Percentiles rank a stretch among this genome's conserved stretches.
Evolutionary conservation across 2,329 filamentous ascomycete species (phyloP).

Genomic region (Verticillium albo-atrum): DNA sequence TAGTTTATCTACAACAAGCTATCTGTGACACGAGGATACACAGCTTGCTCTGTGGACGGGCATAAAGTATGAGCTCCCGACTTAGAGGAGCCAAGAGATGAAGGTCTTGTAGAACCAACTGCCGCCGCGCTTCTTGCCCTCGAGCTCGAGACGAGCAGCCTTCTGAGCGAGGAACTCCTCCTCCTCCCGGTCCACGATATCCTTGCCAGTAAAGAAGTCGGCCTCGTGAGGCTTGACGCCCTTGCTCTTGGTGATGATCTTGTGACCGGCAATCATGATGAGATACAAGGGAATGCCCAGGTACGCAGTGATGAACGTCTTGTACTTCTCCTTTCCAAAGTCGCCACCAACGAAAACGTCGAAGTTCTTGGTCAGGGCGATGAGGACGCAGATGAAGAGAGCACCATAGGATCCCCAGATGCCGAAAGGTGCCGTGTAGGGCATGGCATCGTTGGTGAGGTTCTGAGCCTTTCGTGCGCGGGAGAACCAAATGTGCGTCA

Average conservation of each 20-base stretch:
- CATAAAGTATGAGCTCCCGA: not conserved
- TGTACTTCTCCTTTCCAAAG: slow-evolving; percentile 46
- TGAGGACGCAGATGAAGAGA: slow-evolving; percentile 65
- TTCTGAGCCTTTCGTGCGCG: slow-evolving; percentile 57
- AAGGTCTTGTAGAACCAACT: slow-evolving; percentile 19
- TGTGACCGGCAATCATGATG: slow-evolving; percentile 64
- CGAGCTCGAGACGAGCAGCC: slow-evolving; percentile 25
- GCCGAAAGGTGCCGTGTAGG: slow-evolving; percentile 70
- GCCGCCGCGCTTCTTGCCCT: slow-evolving; percentile 15
- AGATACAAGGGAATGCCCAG: slow-evolving; percentile 73
- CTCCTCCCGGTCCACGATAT: slow-evolving; percentile 69
- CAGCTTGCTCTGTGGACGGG: not conserved
- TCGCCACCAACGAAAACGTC: slow-evolving; percentile 59
- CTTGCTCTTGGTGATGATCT: slow-evolving; percentile 49
- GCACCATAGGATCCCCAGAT: slow-evolving; percentile 63
- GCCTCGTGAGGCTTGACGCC: slow-evolving; percentile 53
- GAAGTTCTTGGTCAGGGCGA: slow-evolving; percentile 80
- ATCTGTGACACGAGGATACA: not conserved
- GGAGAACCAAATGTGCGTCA: slow-evolving; percentile 65
- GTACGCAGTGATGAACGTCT: slow-evolving; percentile 74
- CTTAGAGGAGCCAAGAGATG: slow-evolving; percentile 15
- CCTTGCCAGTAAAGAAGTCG: slow-evolving; percentile 71
- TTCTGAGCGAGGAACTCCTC: slow-evolving; percentile 59
- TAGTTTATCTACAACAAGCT: too few relatives aligned
- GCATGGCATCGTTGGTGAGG: slow-evolving; percentile 49